phyloP scores from a whole-genome alignment of 2,329 filamentous ascomycete genomes.

The Neonectria hederae region DNA sequence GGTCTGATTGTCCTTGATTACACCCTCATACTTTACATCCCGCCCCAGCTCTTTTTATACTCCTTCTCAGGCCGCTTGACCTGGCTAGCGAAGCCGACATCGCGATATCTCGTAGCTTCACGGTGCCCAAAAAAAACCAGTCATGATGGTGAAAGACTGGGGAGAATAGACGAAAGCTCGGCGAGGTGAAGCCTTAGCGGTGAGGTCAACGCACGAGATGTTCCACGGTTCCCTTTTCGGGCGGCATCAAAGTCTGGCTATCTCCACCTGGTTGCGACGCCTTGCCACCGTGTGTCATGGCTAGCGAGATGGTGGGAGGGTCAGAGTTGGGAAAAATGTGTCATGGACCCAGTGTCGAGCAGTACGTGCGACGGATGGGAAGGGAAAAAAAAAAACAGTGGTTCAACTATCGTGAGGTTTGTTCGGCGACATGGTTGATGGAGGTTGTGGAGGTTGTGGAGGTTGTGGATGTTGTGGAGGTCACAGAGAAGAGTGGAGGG shows the following conservation, averaged over 20 bases:
- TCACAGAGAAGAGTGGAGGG: background rate
- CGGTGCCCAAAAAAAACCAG: slow-evolving; percentile 7
- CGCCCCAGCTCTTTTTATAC: slow-evolving; percentile 15
- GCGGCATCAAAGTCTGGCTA: slow-evolving; percentile 21
- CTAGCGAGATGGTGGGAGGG: slow-evolving; percentile 24
- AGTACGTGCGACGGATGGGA: slow-evolving; percentile 1
- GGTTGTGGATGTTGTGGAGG: background rate
- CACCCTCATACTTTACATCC: background rate
- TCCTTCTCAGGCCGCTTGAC: background rate
- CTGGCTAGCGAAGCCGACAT: slow-evolving; percentile 10
- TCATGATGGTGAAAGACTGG: slow-evolving; percentile 21
- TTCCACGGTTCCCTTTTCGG: slow-evolving; percentile 35
- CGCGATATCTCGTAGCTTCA: slow-evolving; percentile 11
- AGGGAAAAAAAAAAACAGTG: slow-evolving; percentile 12
- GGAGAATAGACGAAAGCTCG: slow-evolving; percentile 7
- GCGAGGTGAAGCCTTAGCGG: slow-evolving; percentile 20
- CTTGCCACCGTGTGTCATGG: slow-evolving; percentile 24
- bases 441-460: slow-evolving; percentile 35
- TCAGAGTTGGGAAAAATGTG: slow-evolving; percentile 26
- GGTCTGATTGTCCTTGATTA: slow-evolving; percentile 5
- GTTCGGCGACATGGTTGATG: slow-evolving; percentile 18
- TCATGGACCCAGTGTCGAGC: slow-evolving; percentile 25
- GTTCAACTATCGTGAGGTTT: slow-evolving; percentile 34
- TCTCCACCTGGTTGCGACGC: slow-evolving; percentile 26
- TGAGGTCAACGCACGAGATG: slow-evolving; percentile 39